These are phyloP conservation scores for Cardiospermum halicacabum DNA, from an alignment of 345 rosid genomes.

Conservation along the genomic window DNA sequence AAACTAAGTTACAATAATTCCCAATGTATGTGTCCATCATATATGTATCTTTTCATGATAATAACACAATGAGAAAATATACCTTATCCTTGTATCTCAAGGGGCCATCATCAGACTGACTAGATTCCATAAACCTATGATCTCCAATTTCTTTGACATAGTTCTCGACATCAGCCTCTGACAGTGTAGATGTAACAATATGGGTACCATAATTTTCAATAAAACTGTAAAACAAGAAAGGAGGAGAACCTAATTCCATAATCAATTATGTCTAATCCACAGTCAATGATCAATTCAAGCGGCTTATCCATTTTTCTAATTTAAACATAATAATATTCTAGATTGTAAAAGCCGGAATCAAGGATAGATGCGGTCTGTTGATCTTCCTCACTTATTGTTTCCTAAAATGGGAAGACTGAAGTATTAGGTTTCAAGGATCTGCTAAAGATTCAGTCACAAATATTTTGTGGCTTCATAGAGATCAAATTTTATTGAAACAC, in stretches of 20 bases:
- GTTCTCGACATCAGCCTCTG: slow-evolving; percentile 60
- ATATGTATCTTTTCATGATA: slow-evolving; percentile 1
- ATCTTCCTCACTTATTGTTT: too few relatives aligned
- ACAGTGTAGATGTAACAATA: slow-evolving; percentile 76
- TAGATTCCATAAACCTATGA: slow-evolving; percentile 62
- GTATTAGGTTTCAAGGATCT: too few relatives aligned
- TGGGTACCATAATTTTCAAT: slow-evolving; percentile 86
- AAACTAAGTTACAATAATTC: too few relatives aligned
- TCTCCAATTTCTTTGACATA: slow-evolving; percentile 70
- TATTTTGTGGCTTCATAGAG: background rate
- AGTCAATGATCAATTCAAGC: too few relatives aligned
- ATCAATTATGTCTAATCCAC: too few relatives aligned
- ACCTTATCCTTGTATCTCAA: slow-evolving; percentile 96
- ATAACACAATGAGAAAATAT: slow-evolving; percentile 18
- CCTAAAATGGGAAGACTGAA: too few relatives aligned
- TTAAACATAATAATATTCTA: background rate
- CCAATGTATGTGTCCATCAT: too few relatives aligned
- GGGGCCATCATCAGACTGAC: slow-evolving; percentile 59
- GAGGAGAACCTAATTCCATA: slow-evolving; percentile 14
- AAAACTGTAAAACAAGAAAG: slow-evolving; percentile 45
- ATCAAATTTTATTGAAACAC: background rate
- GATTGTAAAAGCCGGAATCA: background rate
- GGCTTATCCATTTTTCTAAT: too few relatives aligned
- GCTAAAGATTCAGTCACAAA: background rate
- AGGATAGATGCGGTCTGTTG: too few relatives aligned